Conservation (phyloP, 2,329 filamentous ascomycete species). For the Stachybotrys chartarum region DNA sequence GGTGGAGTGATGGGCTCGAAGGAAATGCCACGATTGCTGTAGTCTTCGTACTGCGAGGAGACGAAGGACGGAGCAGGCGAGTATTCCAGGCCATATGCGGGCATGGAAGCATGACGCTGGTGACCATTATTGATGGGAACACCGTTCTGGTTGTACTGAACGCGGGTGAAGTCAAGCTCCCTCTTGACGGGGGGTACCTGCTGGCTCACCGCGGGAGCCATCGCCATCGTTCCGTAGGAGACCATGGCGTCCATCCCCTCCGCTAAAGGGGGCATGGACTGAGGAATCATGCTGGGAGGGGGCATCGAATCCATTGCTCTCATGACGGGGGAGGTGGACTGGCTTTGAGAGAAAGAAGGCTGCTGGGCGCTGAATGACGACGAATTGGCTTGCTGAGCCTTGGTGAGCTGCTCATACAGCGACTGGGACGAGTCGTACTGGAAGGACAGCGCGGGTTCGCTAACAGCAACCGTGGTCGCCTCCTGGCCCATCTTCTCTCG, state of each 20-base stretch:
- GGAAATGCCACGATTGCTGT: slow-evolving; percentile 90
- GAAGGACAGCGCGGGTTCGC: slow-evolving; percentile 94
- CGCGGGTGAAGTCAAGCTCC: slow-evolving; percentile 73
- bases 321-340: slow-evolving; percentile 83
- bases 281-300: slow-evolving; percentile 72
- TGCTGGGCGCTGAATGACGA: slow-evolving; percentile 88
- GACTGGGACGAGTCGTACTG: slow-evolving; percentile 99
- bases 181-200: slow-evolving; percentile 69
- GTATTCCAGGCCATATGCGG: slow-evolving; percentile 89
- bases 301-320: slow-evolving; percentile 91
- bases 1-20: slow-evolving; percentile 96
- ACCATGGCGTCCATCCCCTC: slow-evolving; percentile 68
- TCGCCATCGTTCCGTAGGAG: slow-evolving; percentile 61
- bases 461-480: slow-evolving; percentile 91
- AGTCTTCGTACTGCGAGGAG: slow-evolving; percentile 97
- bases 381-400: slow-evolving; percentile 96
- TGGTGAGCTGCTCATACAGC: slow-evolving; percentile 97
- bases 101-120: slow-evolving; percentile 97
- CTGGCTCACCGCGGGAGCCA: slow-evolving; percentile 62
- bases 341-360: slow-evolving; percentile 63
- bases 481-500: slow-evolving; percentile 99
- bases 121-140: slow-evolving; percentile 74
- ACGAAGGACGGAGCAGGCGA: slow-evolving; percentile 96
- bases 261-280: slow-evolving; percentile 47
- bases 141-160: slow-evolving; percentile 89